A percentile compares a stretch with the other conserved stretches of the same genome.
phyloP scores from a whole-genome alignment of 2,329 filamentous ascomycete genomes.

The Dactylella cylindrospora region DNA sequence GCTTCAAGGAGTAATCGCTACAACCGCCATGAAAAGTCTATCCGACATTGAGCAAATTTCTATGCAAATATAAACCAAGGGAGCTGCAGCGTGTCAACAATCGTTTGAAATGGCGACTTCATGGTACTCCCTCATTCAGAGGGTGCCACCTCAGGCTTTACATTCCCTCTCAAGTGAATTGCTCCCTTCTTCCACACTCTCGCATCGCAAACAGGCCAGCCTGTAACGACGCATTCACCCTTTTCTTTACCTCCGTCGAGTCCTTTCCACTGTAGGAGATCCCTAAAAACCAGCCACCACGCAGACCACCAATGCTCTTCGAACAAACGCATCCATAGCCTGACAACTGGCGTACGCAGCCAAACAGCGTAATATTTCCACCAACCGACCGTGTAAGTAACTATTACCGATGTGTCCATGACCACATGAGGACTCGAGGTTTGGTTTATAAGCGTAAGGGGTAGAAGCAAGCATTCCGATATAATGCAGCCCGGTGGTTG shows the following conservation, averaged over 20 bases:
- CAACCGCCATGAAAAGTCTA: no score
- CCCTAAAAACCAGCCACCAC: conserved; percentile 33
- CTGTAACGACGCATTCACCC: conserved; percentile 60
- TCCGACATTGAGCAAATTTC: no score
- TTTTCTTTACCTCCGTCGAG: conserved; percentile 57
- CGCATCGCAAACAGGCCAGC: conserved; percentile 50
- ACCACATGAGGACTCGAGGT: conserved; percentile 17
- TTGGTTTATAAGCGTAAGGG: conserved; percentile 28
- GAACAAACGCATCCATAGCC: conserved; percentile 30
- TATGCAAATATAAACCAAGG: no score
- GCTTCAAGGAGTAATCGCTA: no score
- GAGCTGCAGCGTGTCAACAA: no score
- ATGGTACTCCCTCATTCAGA: no score
- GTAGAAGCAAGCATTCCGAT: conserved; percentile 30
- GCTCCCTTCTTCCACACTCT: conserved; percentile 15
- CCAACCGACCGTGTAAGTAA: conserved; percentile 30
- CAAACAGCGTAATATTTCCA: conserved; percentile 38
- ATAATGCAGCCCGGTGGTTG: conserved; percentile 25
- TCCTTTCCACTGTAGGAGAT: conserved; percentile 47
- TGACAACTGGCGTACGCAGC: conserved; percentile 27
- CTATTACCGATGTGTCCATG: conserved; percentile 25
- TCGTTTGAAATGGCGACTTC: no score
- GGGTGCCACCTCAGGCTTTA: no score
- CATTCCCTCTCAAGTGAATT: conserved; percentile 7
- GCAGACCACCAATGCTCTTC: conserved; percentile 23